Evolutionary conservation across 2,329 filamentous ascomycete genomes (phyloP), one percentile per base, ranked within the genome.

Genomic region (Sarocladium kiliense): DNA sequence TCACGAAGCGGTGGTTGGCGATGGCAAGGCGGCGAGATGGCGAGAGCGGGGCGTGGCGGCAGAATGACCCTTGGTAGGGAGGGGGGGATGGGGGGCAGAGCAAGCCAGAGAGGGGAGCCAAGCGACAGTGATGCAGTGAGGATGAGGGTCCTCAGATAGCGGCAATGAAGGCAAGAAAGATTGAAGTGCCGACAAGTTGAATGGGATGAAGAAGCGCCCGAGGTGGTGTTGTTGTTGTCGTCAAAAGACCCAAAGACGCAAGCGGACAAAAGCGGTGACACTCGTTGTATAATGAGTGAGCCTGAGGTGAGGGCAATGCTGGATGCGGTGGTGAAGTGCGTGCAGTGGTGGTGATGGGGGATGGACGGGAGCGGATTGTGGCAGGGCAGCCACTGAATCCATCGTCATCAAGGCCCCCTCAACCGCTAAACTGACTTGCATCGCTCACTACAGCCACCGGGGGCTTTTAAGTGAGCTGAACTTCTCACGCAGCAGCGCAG

Each of bases 11-110:
- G 47, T 21, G 47, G 47, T 51, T 34, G 47, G 47, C 26, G 27
- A 36, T 51, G 4, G 47, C 27, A 23, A 32, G 44, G 30, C 47
- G 47, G 47, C 47, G 47, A 51, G 47, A 51, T 51, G 27, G 47
- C 27, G 47, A 51, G 47, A 51, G 47, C 47, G 47, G 47, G 47
- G 47, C 47, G 27, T 51, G 47, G 47, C 47, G 47, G 47, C 47
- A 51, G 47, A 51, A 51, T 51, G 47, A 51, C 47, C 47, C 47
- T 51, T 45, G 18, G 47, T 9, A 36, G 47, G 25, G 25, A 12
- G n/a, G 47, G 18, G 27, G 30, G n/a, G 47, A 36, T n/a, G 47
- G 47, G 27, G 27, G 27, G 4, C 18, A 26, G 14, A 47, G 44
- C 21, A 47, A 47, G 44, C 44, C 27, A n/a, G 25, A 47, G 44